Evolutionary conservation across 305 asterid species (phyloP).

Genomic region (Fraxinus sp.): DNA sequence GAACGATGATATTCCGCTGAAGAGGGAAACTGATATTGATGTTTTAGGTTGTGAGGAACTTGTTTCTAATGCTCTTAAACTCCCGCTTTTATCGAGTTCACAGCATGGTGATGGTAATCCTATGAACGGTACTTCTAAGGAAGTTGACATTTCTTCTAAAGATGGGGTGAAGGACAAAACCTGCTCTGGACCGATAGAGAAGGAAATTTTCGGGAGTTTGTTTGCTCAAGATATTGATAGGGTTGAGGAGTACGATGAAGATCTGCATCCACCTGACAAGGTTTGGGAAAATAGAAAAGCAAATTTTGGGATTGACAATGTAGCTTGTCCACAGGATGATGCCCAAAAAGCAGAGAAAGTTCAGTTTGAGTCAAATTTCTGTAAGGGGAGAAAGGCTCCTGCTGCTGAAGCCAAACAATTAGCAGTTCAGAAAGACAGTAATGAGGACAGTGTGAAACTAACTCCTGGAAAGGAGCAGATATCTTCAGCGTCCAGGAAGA

Average conservation of each 20-base stretch:
- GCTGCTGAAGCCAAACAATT: not conserved
- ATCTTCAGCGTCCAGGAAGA: conserved; percentile 3
- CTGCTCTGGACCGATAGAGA: not conserved
- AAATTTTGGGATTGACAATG: not conserved
- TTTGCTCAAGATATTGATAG: not conserved
- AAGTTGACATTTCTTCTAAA: not conserved
- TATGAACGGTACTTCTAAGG: not conserved
- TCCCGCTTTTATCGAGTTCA: conserved; percentile 67
- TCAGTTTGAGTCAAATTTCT: not conserved
- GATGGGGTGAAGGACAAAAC: not conserved
- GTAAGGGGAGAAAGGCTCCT: not conserved
- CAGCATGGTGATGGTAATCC: conserved; percentile 26
- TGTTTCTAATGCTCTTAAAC: conserved; percentile 73
- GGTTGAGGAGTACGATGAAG: not conserved
- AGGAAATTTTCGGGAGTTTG: not conserved
- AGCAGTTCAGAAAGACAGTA: not conserved
- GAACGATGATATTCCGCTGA: conserved; percentile 27
- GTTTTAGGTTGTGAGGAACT: conserved; percentile 63
- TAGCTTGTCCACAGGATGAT: not conserved
- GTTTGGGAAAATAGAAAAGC: not conserved
- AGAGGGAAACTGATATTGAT: conserved; percentile 49
- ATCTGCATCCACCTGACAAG: conserved; percentile 4
- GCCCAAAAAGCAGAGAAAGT: not conserved
- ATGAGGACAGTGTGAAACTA: not conserved
- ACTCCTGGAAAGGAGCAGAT: not conserved